A percentile compares a stretch with the other conserved stretches of the same genome.
Conservation (phyloP, 1,284 basidiomycete species). For the Termitomyces sp. region DNA sequence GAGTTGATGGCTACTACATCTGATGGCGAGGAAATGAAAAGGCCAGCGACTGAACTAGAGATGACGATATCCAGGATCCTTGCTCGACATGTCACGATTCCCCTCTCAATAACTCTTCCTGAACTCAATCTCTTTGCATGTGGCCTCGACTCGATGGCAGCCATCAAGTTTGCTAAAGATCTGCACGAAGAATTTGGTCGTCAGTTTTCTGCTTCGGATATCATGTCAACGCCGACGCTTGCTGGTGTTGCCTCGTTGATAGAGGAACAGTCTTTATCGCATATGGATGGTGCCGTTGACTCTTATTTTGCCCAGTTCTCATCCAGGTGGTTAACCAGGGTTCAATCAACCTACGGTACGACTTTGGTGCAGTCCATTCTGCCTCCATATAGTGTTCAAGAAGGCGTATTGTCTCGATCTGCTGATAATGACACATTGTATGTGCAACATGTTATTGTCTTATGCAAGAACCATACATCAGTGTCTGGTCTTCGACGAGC, state of each 20-base stretch:
- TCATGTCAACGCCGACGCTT: conserved; percentile 37
- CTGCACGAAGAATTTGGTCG: conserved; percentile 28
- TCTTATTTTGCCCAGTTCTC: conserved; percentile 24
- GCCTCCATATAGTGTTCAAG: conserved; percentile 45
- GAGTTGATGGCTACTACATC: conserved; percentile 16
- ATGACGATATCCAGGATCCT: conserved; percentile 20
- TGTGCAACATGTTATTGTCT: conserved; percentile 42
- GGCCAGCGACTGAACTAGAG: conserved; percentile 20
- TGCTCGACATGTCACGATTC: conserved; percentile 18
- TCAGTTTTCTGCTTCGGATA: conserved; percentile 31
- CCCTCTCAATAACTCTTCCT: conserved; percentile 15
- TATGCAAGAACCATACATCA: conserved; percentile 21
- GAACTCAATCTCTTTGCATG: conserved; percentile 38
- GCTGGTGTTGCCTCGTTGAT: conserved; percentile 28
- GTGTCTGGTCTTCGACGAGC: conserved; percentile 25
- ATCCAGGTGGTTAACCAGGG: conserved; percentile 23
- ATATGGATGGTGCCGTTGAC: not conserved
- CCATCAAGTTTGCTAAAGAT: conserved; percentile 33
- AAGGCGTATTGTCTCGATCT: conserved; percentile 43
- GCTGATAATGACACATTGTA: conserved; percentile 34
- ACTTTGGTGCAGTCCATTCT: conserved; percentile 30
- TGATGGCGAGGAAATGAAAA: conserved; percentile 2
- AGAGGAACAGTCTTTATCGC: not conserved
- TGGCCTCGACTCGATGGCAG: conserved; percentile 40
- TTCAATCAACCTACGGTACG: conserved; percentile 21